Evolutionary conservation across 2,329 filamentous ascomycete species (phyloP).

Genomic region (Sphaerostilbella broomeana): DNA sequence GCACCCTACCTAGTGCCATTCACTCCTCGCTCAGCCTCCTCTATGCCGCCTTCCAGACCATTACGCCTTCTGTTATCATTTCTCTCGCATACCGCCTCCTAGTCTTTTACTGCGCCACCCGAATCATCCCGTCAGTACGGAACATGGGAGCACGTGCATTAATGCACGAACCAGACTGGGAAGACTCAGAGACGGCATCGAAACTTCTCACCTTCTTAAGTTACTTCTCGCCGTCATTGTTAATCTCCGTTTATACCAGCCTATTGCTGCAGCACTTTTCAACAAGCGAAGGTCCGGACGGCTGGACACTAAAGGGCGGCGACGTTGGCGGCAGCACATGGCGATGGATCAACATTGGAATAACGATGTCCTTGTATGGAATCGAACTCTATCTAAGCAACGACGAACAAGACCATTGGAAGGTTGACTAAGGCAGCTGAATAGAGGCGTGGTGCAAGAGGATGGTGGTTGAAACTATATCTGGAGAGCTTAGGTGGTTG

Average conservation of each 20-base stretch:
- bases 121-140: slow-evolving; percentile 89
- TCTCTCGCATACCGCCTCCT: slow-evolving; percentile 89
- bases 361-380: slow-evolving; percentile 84
- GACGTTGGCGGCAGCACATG: slow-evolving; percentile 76
- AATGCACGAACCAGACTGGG: slow-evolving; percentile 76
- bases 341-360: slow-evolving; percentile 88
- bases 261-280: slow-evolving; percentile 93
- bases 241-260: slow-evolving; percentile 95
- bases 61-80: slow-evolving; percentile 92
- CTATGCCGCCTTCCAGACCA: slow-evolving; percentile 86
- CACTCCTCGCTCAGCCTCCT: slow-evolving; percentile 81
- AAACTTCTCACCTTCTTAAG: slow-evolving; percentile 76
- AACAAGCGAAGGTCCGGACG: slow-evolving; percentile 59
- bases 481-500: no score
- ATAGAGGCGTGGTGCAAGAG: no score
- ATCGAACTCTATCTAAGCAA: slow-evolving; percentile 84
- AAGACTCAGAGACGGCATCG: slow-evolving; percentile 77
- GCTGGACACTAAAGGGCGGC: slow-evolving; percentile 82
- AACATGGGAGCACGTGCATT: slow-evolving; percentile 78
- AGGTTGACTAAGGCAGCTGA: slow-evolving; percentile 88
- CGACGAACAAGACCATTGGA: slow-evolving; percentile 89
- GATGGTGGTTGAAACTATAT: no score
- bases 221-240: slow-evolving; percentile 90
- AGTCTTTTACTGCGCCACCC: slow-evolving; percentile 90
- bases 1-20: slow-evolving; percentile 74